phyloP scores from a whole-genome alignment of 345 rosid genomes.

The Rhodamnia argentea region DNA sequence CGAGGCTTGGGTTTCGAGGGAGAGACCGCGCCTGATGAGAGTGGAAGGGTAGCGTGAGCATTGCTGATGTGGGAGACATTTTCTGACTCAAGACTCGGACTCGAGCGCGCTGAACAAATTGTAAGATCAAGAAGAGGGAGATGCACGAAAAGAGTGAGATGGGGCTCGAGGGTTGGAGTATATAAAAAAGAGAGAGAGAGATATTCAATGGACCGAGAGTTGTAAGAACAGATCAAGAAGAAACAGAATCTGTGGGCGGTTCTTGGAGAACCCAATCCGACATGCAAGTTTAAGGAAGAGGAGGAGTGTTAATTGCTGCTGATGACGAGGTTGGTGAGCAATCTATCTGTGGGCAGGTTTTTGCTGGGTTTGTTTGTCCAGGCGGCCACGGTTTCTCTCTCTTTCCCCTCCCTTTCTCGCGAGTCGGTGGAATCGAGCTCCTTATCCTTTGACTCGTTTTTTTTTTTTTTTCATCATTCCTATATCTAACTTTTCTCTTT shows the following conservation, averaged over 20 bases:
- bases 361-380: background rate
- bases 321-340: background rate
- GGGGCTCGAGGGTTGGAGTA: background rate
- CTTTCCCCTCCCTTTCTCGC: too few species aligned
- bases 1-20: background rate
- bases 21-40: background rate
- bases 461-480: too few species aligned
- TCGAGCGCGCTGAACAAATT: background rate
- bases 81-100: background rate
- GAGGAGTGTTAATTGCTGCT: background rate
- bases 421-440: background rate
- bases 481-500: too few species aligned
- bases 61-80: slow-evolving; percentile 2
- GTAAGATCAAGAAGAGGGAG: background rate
- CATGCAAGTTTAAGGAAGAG: background rate
- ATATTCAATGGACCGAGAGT: background rate
- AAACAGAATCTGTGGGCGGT: background rate
- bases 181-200: background rate
- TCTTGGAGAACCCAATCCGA: background rate
- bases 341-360: background rate
- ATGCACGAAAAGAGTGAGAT: background rate
- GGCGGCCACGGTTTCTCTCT: background rate
- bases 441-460: background rate
- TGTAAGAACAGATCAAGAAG: background rate
- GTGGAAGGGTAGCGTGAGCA: slow-evolving; percentile 3